Conservation (phyloP, 257 asterid genomes). For the Galeopsis tetrahit region DNA sequence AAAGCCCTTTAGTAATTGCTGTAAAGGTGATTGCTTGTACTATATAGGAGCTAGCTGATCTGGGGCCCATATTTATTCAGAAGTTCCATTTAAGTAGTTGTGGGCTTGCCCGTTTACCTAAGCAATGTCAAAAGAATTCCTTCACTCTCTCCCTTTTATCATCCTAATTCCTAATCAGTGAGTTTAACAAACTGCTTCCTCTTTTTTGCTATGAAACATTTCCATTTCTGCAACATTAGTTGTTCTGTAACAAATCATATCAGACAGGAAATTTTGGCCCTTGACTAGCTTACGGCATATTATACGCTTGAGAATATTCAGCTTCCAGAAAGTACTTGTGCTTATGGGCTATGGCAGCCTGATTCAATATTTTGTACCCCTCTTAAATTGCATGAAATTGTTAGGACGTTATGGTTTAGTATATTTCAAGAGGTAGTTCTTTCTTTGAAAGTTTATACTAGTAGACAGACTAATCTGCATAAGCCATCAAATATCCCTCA, state of each 20-base stretch:
- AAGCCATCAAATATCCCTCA: no score
- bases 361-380: not conserved
- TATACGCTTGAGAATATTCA: not conserved
- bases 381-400: not conserved
- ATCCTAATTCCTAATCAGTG: slow-evolving; percentile 1
- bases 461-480: no score
- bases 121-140: not conserved
- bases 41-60: not conserved
- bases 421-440: not conserved
- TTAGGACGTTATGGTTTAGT: not conserved
- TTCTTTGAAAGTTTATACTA: no score
- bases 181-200: not conserved
- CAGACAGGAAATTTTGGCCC: not conserved
- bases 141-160: not conserved
- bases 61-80: not conserved
- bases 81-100: slow-evolving; percentile 1
- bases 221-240: not conserved
- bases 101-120: not conserved
- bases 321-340: not conserved
- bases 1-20: not conserved
- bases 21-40: not conserved
- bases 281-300: not conserved
- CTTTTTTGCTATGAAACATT: not conserved
- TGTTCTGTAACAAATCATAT: not conserved
- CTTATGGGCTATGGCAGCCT: not conserved